phyloP scores from a whole-genome alignment of 2,329 filamentous ascomycete species.

The Pezicula carpinea region DNA sequence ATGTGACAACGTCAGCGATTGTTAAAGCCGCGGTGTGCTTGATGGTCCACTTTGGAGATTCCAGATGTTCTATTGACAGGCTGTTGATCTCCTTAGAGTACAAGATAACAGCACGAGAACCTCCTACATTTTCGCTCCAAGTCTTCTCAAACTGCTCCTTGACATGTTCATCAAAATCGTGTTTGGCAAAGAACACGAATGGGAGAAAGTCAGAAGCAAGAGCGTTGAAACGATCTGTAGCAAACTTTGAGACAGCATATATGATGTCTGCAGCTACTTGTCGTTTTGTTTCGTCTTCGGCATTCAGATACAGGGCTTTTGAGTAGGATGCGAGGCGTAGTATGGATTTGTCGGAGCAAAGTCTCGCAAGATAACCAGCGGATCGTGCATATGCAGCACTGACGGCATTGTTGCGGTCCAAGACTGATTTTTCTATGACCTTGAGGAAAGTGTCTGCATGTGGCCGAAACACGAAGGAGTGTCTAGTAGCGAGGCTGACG shows the following conservation, averaged over 20 bases:
- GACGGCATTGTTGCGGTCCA: slow-evolving; percentile 92
- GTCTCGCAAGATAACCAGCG: slow-evolving; percentile 75
- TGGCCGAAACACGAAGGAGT: slow-evolving; percentile 68
- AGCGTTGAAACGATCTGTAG: slow-evolving; percentile 80
- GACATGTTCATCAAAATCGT: slow-evolving; percentile 79
- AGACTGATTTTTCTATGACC: slow-evolving; percentile 71
- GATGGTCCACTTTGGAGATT: slow-evolving; percentile 81
- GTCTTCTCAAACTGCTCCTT: slow-evolving; percentile 76
- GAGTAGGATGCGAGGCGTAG: slow-evolving; percentile 47
- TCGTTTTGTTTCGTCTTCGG: slow-evolving; percentile 71
- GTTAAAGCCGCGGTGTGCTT: slow-evolving; percentile 85
- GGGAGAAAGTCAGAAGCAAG: slow-evolving; percentile 74
- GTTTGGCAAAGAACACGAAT: slow-evolving; percentile 81
- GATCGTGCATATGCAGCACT: slow-evolving; percentile 83
- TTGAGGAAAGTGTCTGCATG: slow-evolving; percentile 74
- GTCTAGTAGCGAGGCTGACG: slow-evolving; percentile 77
- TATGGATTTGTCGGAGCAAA: slow-evolving; percentile 44
- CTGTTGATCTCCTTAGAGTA: slow-evolving; percentile 79
- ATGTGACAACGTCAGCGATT: slow-evolving; percentile 66
- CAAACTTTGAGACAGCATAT: slow-evolving; percentile 76
- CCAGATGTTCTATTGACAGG: slow-evolving; percentile 63
- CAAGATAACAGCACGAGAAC: slow-evolving; percentile 72
- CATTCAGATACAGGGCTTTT: slow-evolving; percentile 71
- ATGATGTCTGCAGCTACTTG: slow-evolving; percentile 80
- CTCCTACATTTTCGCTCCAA: slow-evolving; percentile 89